Percentiles rank a stretch among this genome's conserved stretches.
These are phyloP conservation scores for Neurospora terricola DNA, from an alignment of 495 filamentous ascomycete species.

Conservation along the genomic window DNA sequence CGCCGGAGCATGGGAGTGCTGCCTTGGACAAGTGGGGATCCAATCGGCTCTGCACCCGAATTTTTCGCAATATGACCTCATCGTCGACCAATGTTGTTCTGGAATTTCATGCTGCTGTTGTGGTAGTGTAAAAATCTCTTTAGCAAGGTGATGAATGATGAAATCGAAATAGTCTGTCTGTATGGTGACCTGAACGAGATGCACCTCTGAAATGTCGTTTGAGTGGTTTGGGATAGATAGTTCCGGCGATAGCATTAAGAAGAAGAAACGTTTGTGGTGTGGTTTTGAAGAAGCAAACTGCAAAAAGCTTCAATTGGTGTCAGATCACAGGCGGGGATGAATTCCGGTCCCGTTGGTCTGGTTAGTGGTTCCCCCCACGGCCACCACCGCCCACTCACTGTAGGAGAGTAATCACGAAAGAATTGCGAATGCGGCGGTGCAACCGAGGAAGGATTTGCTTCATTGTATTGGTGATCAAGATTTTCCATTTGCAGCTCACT, in stretches of 20 bases:
- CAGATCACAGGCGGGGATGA: background rate
- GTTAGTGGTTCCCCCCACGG: background rate
- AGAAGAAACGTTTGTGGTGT: background rate
- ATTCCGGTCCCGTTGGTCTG: background rate
- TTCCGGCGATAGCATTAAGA: background rate
- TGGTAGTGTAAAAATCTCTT: background rate
- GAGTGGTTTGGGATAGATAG: background rate
- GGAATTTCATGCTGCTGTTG: background rate
- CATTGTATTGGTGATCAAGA: too few relatives aligned
- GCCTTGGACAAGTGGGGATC: background rate
- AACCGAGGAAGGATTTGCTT: background rate
- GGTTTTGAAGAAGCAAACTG: background rate
- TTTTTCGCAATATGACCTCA: constrained; percentile 13
- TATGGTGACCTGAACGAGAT: background rate
- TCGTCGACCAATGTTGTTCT: constrained; percentile 5
- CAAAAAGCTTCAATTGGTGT: background rate
- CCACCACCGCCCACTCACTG: background rate
- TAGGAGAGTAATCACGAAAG: background rate
- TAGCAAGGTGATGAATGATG: background rate
- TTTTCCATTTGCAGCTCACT: background rate
- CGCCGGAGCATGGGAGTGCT: background rate
- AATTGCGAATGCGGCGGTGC: background rate
- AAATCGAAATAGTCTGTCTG: background rate
- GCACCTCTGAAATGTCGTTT: background rate
- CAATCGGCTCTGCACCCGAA: constrained; percentile 3